Conservation (phyloP, 2,329 filamentous ascomycete species). For the Clarireedia sp. region DNA sequence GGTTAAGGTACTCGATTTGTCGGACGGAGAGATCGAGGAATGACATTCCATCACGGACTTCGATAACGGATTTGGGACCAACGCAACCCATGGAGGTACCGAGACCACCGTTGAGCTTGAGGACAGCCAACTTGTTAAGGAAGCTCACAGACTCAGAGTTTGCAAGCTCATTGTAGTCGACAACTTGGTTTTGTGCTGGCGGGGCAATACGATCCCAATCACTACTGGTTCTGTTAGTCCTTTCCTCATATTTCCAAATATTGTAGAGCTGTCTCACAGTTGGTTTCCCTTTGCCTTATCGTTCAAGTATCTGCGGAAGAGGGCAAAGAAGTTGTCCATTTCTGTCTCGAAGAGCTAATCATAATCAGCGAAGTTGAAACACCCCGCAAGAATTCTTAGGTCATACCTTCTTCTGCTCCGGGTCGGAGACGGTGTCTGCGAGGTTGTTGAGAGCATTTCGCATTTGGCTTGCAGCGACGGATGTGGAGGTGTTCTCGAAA, state of each 20-base stretch:
- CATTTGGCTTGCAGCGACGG: constrained; percentile 97
- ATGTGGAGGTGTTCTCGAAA: constrained; percentile 98
- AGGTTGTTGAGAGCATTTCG: constrained; percentile 93
- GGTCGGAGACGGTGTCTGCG: constrained; percentile 79
- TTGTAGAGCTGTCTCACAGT: constrained; percentile 45
- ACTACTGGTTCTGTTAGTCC: constrained; percentile 37
- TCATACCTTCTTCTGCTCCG: constrained; percentile 72
- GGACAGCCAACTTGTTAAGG: constrained; percentile 92
- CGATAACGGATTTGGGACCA: constrained; percentile 98
- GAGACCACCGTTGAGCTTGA: constrained; percentile 98
- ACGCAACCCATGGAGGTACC: constrained; percentile 99
- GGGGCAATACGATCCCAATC: constrained; percentile 97
- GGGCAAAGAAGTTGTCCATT: constrained; percentile 99
- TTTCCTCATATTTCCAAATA: constrained; percentile 6
- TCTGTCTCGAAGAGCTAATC: constrained; percentile 87
- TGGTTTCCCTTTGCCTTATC: constrained; percentile 98
- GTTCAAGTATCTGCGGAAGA: constrained; percentile 96
- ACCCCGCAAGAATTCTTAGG: neutral
- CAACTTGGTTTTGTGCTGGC: constrained; percentile 86
- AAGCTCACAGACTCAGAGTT: constrained; percentile 88
- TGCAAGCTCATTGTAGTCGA: constrained; percentile 85
- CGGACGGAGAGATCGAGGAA: constrained; percentile 98
- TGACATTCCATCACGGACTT: constrained; percentile 99
- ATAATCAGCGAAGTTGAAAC: neutral
- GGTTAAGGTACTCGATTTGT: constrained; percentile 98